Evolutionary conservation across 192 early-diverging fungal species (phyloP).

Genomic region (Coemansia sp.): DNA sequence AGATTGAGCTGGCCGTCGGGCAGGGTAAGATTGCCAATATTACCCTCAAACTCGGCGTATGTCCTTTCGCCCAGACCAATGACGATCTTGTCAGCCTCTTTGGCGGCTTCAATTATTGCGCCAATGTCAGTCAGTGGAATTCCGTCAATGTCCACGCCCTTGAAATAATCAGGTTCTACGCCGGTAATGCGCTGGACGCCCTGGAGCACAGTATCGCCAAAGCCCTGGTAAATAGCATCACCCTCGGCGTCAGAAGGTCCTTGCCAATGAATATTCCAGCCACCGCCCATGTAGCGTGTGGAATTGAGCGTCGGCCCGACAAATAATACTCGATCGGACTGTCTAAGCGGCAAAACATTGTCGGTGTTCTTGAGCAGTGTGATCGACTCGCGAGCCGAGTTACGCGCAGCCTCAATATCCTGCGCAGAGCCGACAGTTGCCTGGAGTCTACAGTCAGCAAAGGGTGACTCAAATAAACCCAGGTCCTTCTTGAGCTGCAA

Average conservation of each 20-base stretch:
- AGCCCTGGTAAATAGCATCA: slow-evolving; percentile 52
- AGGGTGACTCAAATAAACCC: slow-evolving; percentile 59
- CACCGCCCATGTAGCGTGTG: slow-evolving; percentile 59
- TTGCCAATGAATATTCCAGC: slow-evolving; percentile 71
- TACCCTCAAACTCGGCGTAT: slow-evolving; percentile 63
- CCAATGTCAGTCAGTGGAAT: slow-evolving; percentile 51
- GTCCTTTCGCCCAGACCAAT: slow-evolving; percentile 61
- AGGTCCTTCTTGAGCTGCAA: slow-evolving; percentile 72
- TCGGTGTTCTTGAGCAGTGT: slow-evolving; percentile 62
- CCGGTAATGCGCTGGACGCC: slow-evolving; percentile 45
- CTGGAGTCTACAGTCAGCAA: slow-evolving; percentile 33
- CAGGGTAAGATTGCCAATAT: slow-evolving; percentile 56
- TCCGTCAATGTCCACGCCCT: slow-evolving; percentile 60
- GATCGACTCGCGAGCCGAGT: slow-evolving; percentile 60
- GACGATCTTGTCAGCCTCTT: slow-evolving; percentile 59
- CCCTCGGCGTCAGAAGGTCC: slow-evolving; percentile 51
- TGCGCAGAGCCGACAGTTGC: slow-evolving; percentile 56
- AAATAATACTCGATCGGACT: slow-evolving; percentile 54
- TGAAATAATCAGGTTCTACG: slow-evolving; percentile 14
- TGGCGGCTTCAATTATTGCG: slow-evolving; percentile 23
- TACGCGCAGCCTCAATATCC: slow-evolving; percentile 49
- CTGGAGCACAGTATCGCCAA: slow-evolving; percentile 41
- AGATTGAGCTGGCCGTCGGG: slow-evolving; percentile 55
- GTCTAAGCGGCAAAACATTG: slow-evolving; percentile 52
- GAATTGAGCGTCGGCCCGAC: slow-evolving; percentile 64